Conservation (phyloP, 306 rosid species). For the Fagus crenata region DNA sequence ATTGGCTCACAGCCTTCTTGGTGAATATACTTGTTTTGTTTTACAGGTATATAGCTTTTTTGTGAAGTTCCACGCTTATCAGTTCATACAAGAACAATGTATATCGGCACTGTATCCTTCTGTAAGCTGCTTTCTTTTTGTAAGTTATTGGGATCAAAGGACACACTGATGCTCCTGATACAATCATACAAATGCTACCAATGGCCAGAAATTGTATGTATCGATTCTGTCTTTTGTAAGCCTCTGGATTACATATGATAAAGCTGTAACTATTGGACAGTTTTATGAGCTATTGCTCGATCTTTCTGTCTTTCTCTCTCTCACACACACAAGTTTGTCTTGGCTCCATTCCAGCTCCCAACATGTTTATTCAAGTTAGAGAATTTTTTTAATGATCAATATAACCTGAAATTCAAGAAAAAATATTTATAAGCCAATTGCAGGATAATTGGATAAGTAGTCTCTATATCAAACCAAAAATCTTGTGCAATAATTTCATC, state of each 20-base stretch:
- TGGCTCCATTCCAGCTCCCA: not conserved
- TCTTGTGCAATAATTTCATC: too few relatives aligned
- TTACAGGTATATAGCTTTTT: not conserved
- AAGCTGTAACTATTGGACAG: not conserved
- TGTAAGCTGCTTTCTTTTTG: too few relatives aligned
- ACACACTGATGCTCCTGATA: not conserved
- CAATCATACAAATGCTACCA: not conserved
- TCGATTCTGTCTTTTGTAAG: conserved; percentile 11
- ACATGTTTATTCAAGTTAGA: not conserved
- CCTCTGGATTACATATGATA: not conserved
- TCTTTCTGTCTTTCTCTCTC: not conserved
- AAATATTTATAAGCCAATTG: too few relatives aligned
- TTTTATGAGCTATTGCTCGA: not conserved
- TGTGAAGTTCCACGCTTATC: not conserved
- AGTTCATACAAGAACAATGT: not conserved
- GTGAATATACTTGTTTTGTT: not conserved
- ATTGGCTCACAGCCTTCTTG: not conserved
- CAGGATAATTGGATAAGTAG: too few relatives aligned
- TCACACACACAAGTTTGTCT: not conserved
- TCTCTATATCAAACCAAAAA: too few relatives aligned
- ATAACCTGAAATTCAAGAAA: too few relatives aligned
- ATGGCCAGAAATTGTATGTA: not conserved
- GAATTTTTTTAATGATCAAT: too few relatives aligned
- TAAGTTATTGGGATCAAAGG: not conserved
- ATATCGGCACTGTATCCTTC: not conserved